Evolutionary conservation across 1,284 basidiomycete species (phyloP).

Genomic region (Ganoderma leucocontextum): DNA sequence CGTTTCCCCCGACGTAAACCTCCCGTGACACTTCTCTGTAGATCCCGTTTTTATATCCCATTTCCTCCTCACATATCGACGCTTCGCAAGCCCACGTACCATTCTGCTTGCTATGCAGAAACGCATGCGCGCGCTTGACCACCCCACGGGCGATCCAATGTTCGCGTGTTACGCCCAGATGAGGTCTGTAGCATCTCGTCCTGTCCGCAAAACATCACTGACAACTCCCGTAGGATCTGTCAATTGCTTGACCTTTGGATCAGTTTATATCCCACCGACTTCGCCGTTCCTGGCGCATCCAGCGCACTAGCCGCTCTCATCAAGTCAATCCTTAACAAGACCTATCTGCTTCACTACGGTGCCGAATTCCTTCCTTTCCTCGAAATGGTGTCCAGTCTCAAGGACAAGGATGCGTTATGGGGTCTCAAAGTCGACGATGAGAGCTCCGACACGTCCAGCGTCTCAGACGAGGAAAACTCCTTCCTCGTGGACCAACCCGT

Average conservation of each 20-base stretch:
- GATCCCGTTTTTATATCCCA: constrained; percentile 79
- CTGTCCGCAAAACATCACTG: background rate
- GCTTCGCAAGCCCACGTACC: constrained; percentile 78
- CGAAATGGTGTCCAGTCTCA: constrained; percentile 65
- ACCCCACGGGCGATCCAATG: constrained; percentile 78
- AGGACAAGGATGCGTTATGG: constrained; percentile 76
- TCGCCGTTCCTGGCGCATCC: constrained; percentile 74
- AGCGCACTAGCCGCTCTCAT: constrained; percentile 78
- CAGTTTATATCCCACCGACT: constrained; percentile 74
- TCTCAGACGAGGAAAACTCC: constrained; percentile 61
- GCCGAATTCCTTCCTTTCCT: constrained; percentile 81
- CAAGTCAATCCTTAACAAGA: constrained; percentile 78
- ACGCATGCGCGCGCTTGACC: constrained; percentile 78
- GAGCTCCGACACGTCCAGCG: constrained; percentile 65
- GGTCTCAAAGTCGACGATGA: constrained; percentile 72
- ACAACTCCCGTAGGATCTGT: constrained; percentile 64
- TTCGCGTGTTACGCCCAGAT: constrained; percentile 86
- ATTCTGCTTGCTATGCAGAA: constrained; percentile 86
- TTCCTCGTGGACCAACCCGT: constrained; percentile 41
- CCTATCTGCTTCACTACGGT: constrained; percentile 82
- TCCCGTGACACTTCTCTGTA: constrained; percentile 40
- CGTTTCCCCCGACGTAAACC: background rate
- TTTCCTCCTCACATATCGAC: constrained; percentile 81
- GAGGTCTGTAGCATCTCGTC: constrained; percentile 56
- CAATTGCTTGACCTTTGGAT: constrained; percentile 80